Evolutionary conservation across 768 basidiomycete species (phyloP).

Genomic region (Phlebiopsis flavidoalba): DNA sequence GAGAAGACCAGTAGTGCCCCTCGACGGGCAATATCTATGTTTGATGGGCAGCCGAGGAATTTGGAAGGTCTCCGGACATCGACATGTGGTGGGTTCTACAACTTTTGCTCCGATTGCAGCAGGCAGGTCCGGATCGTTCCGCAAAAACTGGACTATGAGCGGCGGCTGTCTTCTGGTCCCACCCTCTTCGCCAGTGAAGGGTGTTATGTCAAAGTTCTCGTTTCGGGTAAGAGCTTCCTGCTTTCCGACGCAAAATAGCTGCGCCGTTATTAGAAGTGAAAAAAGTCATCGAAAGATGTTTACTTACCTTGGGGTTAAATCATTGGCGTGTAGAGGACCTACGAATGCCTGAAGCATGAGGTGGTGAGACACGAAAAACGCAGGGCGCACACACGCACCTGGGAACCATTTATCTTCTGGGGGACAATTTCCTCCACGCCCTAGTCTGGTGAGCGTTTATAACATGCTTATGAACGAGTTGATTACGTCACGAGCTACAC

Average conservation of each 20-base stretch:
- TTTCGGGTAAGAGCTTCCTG: constrained; percentile 54
- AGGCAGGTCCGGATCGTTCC: constrained; percentile 85
- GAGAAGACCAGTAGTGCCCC: constrained; percentile 88
- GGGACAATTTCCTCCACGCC: constrained; percentile 88
- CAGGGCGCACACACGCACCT: constrained; percentile 38
- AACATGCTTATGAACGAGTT: not conserved
- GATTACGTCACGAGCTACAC: constrained; percentile 78
- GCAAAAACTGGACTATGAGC: constrained; percentile 89
- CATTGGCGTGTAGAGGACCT: constrained; percentile 97
- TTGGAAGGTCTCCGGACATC: constrained; percentile 97
- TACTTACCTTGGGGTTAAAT: constrained; percentile 81
- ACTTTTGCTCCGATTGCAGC: constrained; percentile 70
- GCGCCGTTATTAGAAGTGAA: not conserved
- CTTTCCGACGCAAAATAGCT: constrained; percentile 61
- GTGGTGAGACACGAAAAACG: not conserved
- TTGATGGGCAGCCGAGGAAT: constrained; percentile 89
- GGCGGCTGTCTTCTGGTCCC: constrained; percentile 73
- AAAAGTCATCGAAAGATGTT: not conserved
- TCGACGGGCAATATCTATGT: constrained; percentile 85
- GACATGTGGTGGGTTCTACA: constrained; percentile 71
- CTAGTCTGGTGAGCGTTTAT: constrained; percentile 33
- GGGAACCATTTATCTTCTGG: constrained; percentile 75
- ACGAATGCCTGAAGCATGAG: constrained; percentile 15
- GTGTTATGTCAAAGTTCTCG: constrained; percentile 65
- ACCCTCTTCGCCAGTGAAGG: constrained; percentile 80